Conservation (phyloP, 306 rosid species). For the Albizia julibrissin region DNA sequence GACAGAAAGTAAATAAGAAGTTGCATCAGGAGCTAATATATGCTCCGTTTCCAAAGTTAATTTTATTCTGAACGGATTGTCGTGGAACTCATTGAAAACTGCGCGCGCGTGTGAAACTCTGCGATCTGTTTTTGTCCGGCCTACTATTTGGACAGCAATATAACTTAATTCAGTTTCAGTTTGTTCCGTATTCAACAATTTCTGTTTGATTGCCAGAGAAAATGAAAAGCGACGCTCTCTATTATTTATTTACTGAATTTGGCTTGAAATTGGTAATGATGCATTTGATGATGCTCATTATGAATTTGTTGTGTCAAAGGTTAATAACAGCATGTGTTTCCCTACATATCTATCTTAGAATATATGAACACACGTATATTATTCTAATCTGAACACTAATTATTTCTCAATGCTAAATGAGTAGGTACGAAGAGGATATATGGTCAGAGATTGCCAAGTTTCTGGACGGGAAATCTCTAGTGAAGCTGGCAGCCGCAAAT, state of each 20-base stretch:
- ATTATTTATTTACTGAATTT: neutral
- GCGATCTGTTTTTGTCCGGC: conserved; percentile 6
- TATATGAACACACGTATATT: neutral
- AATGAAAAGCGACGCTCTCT: neutral
- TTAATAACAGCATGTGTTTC: neutral
- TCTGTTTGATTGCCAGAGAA: neutral
- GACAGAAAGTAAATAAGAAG: neutral
- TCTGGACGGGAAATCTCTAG: conserved; percentile 81
- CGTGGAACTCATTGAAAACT: neutral
- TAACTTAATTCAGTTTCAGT: neutral
- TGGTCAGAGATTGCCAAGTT: conserved; percentile 89
- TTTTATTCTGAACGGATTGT: neutral
- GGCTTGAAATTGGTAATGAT: neutral
- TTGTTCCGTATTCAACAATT: neutral
- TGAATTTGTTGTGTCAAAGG: neutral
- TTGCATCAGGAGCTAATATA: neutral
- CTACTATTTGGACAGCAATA: neutral
- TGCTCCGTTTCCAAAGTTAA: neutral
- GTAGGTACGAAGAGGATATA: conserved; percentile 84
- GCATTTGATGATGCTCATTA: neutral
- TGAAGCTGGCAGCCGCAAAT: conserved; percentile 78
- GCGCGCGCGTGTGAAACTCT: neutral
- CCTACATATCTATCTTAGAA: neutral
- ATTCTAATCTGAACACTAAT: conserved; percentile 1
- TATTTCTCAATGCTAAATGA: conserved; percentile 26